Base-by-base conservation (phyloP, 257 asterid genomes). In the Mitragyna speciosa region DNA sequence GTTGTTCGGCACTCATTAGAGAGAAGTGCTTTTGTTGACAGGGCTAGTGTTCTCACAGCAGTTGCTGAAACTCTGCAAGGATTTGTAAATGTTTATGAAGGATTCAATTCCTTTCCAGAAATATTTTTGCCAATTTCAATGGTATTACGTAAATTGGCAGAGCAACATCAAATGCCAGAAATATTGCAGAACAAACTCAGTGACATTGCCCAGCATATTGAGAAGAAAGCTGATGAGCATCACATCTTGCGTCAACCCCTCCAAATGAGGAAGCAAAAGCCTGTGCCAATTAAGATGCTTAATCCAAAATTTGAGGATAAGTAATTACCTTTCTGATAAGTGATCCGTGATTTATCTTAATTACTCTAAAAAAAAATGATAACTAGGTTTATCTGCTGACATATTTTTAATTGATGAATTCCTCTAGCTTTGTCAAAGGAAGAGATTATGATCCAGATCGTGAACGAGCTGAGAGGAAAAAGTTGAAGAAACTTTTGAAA, bases 371-470 rank as follows among this genome's bases (percentile, higher is more conserved):
- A 71, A 36, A 71, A 47, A 51, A 20, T 72, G 7, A 17, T 45
- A 36, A 54, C 49, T 8, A 67, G 63, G 33, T 47, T 41, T n/a
- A 67, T 69, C 52, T 36, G 33, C 64, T 12, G 73, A 79, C 28
- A 70, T 31, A 36, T 70, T 61, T 64, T 49, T 36, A 77, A 61
- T 61, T 71, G 26, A 48, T 83, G 79, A 26, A 81, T 82, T 72
- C 33, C 19, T 88, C 81, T 95, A 96, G 99, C 89, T 96, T 85
- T 78, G 93, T 92, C 7, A 96, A 96, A 87, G 99, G 98, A 64
- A 89, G 99, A 83, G 99, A 96, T 76, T 96, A 96, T 41, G 98
- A 96, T 76, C 99, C 98, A n/a, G 98, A 96, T 64, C 93, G 97
- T 5, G 97, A 92, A 24, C 86, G 97, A 82, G 94, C 97, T 61